Base-by-base conservation (phyloP, 2,329 filamentous ascomycete genomes). In the Eutypella sp. region DNA sequence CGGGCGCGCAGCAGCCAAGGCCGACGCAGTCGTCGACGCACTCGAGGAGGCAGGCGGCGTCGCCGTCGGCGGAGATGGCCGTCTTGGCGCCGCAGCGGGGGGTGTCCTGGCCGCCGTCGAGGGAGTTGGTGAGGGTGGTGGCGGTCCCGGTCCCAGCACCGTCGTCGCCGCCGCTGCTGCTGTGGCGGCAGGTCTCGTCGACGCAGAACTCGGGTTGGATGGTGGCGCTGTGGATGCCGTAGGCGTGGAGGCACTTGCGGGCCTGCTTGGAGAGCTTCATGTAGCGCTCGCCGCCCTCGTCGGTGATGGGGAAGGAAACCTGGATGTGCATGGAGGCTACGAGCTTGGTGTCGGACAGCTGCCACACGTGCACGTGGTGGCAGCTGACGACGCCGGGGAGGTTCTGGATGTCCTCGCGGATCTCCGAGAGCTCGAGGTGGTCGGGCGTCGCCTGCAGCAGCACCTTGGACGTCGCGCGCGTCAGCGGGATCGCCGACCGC, bases 311-410 rank as follows among this genome's bases (percentile, higher is more conserved):
- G 64, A 95, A 96, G 40, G 84, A 83, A 19, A 99, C 86, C 65
- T 96, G 89, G 38, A 99, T 85, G 63, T 99, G 93, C 67, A 99
- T 81, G 10, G 87, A 93, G 11, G 93, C 92, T 31, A 99, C 86
- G 27, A 96, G 76, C 72, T 96, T 96, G 43, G 90, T 93, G 63
- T 97, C 92, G 15, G 87, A 95, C 27, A 99, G 79, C 67, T 97
- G 92, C 93, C 93, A 99, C 51, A 99, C 90, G 64, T 99, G 93
- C 19, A 99, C 78, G 65, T 99, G 92, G 68, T 99, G 93, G 61
- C 90, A 96, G 63, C 87, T 89, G 50, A 93, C 74, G 40, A 99
- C 87, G 36, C 91, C 91, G 0, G 87, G 85, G 5, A 99, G 81
- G 15, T 79, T 72, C 61, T 91, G 81, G 44, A 99, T 96, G 63